Conservation (phyloP, 1,139 yeast genomes). For the Eremothecium sinecaudum region DNA sequence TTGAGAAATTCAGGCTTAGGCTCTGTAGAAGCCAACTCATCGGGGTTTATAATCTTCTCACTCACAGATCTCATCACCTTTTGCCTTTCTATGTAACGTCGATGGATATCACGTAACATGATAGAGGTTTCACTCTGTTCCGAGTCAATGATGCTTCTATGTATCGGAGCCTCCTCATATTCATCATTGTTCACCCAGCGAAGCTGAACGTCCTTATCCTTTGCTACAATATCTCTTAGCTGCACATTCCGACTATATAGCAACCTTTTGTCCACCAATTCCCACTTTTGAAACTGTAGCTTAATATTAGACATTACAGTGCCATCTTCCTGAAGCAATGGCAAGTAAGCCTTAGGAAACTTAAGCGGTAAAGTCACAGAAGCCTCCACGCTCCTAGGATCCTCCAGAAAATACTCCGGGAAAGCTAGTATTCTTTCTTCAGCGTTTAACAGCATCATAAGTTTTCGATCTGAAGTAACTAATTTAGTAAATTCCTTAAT, state of each 20-base stretch:
- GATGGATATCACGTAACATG: conserved; percentile 6
- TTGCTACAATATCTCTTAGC: conserved; percentile 1
- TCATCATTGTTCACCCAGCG: conserved; percentile 2
- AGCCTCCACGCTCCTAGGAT: conserved; percentile 6
- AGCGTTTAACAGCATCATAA: conserved; percentile 5
- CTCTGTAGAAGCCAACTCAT: background rate
- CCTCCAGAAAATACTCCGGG: conserved; percentile 8
- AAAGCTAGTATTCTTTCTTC: conserved; percentile 3
- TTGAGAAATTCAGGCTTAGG: conserved; percentile 5
- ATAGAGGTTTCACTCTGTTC: conserved; percentile 8
- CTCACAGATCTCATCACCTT: conserved; percentile 9
- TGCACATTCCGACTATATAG: conserved; percentile 3
- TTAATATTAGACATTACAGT: conserved; percentile 11
- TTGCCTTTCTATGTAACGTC: conserved; percentile 7
- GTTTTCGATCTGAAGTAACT: conserved; percentile 3
- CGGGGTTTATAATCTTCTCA: conserved; percentile 11
- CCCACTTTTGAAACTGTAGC: conserved; percentile 14
- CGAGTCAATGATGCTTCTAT: background rate
- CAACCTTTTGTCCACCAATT: conserved; percentile 1
- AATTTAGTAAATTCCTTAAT: conserved; percentile 9
- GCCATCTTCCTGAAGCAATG: conserved; percentile 11
- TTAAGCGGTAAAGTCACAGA: conserved; percentile 16
- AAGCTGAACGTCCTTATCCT: conserved; percentile 4
- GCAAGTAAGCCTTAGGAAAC: conserved; percentile 13
- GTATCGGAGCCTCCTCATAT: background rate